Conservation (phyloP, 2,329 filamentous ascomycete genomes). For the Sporothrix humicola region DNA sequence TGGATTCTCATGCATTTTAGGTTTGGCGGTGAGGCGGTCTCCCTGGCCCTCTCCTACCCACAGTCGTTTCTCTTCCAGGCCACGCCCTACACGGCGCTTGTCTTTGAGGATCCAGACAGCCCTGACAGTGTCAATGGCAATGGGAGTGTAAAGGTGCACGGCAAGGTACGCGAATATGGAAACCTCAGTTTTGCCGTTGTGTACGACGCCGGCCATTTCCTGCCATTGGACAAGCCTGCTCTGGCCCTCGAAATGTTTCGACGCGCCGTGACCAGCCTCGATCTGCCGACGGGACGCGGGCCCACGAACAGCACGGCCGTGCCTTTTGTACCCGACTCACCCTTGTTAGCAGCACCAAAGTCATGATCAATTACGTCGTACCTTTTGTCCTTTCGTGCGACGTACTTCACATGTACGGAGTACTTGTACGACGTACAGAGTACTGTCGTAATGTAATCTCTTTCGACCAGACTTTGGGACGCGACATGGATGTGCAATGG, state of each 20-base stretch:
- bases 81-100: constrained; percentile 69
- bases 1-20: neutral
- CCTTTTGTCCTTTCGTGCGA: too few species aligned
- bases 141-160: constrained; percentile 58
- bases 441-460: neutral
- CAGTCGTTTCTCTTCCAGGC: constrained; percentile 54
- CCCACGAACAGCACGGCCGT: neutral
- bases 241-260: constrained; percentile 42
- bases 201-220: constrained; percentile 61
- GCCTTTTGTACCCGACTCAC: constrained; percentile 26
- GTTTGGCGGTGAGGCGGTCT: constrained; percentile 67
- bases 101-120: constrained; percentile 38
- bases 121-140: constrained; percentile 65
- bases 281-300: constrained; percentile 39
- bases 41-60: constrained; percentile 55
- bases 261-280: constrained; percentile 40
- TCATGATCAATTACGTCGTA: too few species aligned
- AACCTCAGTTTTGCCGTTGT: constrained; percentile 67
- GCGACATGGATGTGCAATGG: constrained; percentile 13
- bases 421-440: too few species aligned
- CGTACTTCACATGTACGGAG: too few species aligned
- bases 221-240: constrained; percentile 41
- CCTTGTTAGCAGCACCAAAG: neutral
- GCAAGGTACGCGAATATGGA: constrained; percentile 71
- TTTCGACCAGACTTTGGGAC: constrained; percentile 1